phyloP scores from a whole-genome alignment of 768 basidiomycete species.

The Zangia roseola region DNA sequence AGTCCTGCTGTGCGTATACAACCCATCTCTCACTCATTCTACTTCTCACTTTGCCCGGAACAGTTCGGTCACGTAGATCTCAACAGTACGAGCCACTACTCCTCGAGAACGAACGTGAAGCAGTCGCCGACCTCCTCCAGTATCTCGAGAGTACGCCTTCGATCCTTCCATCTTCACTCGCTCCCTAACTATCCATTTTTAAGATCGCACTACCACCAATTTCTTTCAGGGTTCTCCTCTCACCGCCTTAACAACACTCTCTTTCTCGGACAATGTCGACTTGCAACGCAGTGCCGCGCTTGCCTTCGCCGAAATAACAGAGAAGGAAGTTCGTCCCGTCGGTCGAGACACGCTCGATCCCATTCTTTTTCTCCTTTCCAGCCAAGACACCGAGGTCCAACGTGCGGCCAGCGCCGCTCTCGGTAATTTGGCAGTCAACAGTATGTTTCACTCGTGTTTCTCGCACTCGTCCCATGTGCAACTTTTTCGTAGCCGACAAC shows the following conservation, averaged over 20 bases:
- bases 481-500: slow-evolving; percentile 76
- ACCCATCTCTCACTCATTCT: slow-evolving; percentile 7
- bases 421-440: slow-evolving; percentile 97
- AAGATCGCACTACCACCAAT: slow-evolving; percentile 94
- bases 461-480: slow-evolving; percentile 11
- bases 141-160: slow-evolving; percentile 86
- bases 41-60: slow-evolving; percentile 19
- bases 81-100: slow-evolving; percentile 86
- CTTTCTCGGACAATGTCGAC: slow-evolving; percentile 99
- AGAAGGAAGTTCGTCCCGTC: slow-evolving; percentile 97
- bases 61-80: slow-evolving; percentile 82
- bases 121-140: slow-evolving; percentile 95
- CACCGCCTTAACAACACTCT: slow-evolving; percentile 90
- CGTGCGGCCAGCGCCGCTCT: slow-evolving; percentile 96
- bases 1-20: slow-evolving; percentile 67
- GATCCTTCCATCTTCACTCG: slow-evolving; percentile 1
- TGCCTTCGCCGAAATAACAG: slow-evolving; percentile 98
- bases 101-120: slow-evolving; percentile 93
- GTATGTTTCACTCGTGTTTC: slow-evolving; percentile 50
- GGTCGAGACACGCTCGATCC: slow-evolving; percentile 97
- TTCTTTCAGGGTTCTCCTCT: slow-evolving; percentile 96
- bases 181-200: not conserved
- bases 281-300: slow-evolving; percentile 96
- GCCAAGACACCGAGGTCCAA: slow-evolving; percentile 98
- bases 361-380: slow-evolving; percentile 93